Conservation (phyloP, 1,139 yeast species). For the Pichia sp. region DNA sequence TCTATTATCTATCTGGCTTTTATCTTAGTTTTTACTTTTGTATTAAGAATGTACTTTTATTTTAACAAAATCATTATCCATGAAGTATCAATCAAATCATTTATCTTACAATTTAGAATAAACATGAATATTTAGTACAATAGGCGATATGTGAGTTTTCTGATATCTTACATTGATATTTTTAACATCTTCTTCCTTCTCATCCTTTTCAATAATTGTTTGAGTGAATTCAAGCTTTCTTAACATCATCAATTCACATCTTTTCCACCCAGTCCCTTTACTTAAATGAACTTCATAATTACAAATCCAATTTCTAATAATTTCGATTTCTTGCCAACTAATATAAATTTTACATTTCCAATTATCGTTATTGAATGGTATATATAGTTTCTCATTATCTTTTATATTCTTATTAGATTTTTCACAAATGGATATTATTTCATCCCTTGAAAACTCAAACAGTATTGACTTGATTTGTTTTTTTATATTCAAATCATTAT, state of each 20-base stretch:
- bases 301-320: constrained; percentile 10
- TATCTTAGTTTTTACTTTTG: neutral
- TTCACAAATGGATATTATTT: constrained; percentile 16
- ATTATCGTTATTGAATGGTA: constrained; percentile 22
- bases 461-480: constrained; percentile 20
- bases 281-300: constrained; percentile 5
- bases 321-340: constrained; percentile 17
- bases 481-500: constrained; percentile 17
- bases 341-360: constrained; percentile 26
- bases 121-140: constrained; percentile 23
- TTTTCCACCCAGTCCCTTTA: constrained; percentile 6
- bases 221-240: constrained; percentile 3
- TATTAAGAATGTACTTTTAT: constrained; percentile 5
- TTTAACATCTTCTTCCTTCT: constrained; percentile 11
- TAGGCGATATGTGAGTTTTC: constrained; percentile 18
- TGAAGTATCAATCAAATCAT: too few relatives aligned
- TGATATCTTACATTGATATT: constrained; percentile 17
- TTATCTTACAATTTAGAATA: constrained; percentile 11
- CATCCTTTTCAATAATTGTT: constrained; percentile 9
- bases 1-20: neutral
- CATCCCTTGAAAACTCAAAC: constrained; percentile 23
- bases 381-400: constrained; percentile 14
- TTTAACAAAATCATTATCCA: too few relatives aligned
- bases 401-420: neutral
- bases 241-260: constrained; percentile 10